A percentile compares a stretch with the other conserved stretches of the same genome.
phyloP scores from a whole-genome alignment of 2,329 filamentous ascomycete genomes.

The Diaporthe vexans region DNA sequence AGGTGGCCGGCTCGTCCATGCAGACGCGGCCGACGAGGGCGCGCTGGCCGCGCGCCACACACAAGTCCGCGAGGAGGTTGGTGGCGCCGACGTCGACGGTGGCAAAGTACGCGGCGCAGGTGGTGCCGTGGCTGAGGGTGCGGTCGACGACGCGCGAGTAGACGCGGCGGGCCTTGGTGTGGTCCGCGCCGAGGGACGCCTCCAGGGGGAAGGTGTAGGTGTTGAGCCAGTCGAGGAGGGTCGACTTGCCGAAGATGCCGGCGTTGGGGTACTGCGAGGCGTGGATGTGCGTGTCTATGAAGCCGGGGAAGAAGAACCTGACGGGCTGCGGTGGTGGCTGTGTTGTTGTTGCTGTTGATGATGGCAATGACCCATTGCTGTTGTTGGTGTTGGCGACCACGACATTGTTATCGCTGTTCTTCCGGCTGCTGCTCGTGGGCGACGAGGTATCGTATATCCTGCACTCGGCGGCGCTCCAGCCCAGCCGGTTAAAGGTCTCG shows the following conservation, averaged over 20 bases:
- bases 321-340: constrained; percentile 47
- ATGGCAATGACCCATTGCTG: not conserved
- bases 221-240: constrained; percentile 92
- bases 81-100: constrained; percentile 89
- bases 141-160: constrained; percentile 84
- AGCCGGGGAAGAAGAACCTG: constrained; percentile 87
- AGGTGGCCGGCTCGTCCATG: constrained; percentile 81
- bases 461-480: constrained; percentile 59
- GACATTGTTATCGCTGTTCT: not conserved
- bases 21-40: constrained; percentile 95
- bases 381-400: not conserved
- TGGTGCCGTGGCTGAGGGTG: constrained; percentile 91
- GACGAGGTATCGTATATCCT: constrained; percentile 48
- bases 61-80: constrained; percentile 91
- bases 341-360: not conserved
- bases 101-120: constrained; percentile 94
- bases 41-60: constrained; percentile 83
- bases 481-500: constrained; percentile 56
- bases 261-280: constrained; percentile 95
- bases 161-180: constrained; percentile 74
- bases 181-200: constrained; percentile 73
- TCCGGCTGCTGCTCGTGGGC: not conserved
- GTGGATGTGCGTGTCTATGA: constrained; percentile 95
- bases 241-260: constrained; percentile 93
- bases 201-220: constrained; percentile 97